Conservation (phyloP, 2,329 filamentous ascomycete species). For the Fonsecaea multimorphosa region DNA sequence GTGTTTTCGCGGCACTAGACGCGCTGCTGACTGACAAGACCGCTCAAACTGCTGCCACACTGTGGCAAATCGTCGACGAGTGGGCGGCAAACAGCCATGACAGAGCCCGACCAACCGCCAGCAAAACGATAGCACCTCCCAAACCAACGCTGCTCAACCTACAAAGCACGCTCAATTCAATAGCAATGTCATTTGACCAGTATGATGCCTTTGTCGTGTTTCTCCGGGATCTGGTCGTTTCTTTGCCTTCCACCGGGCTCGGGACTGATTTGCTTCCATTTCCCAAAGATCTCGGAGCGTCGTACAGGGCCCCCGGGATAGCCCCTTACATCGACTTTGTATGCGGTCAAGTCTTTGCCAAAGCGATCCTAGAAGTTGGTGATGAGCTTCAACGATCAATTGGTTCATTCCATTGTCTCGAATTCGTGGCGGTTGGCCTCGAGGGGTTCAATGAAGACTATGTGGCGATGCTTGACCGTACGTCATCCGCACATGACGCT, state of each 20-base stretch:
- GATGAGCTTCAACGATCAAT: constrained; percentile 74
- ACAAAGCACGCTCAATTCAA: constrained; percentile 73
- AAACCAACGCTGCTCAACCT: constrained; percentile 50
- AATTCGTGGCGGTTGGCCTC: constrained; percentile 80
- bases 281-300: constrained; percentile 79
- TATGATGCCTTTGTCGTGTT: constrained; percentile 82
- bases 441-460: constrained; percentile 92
- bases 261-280: constrained; percentile 76
- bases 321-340: constrained; percentile 93
- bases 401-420: constrained; percentile 78
- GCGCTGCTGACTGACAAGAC: constrained; percentile 78
- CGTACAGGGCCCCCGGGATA: constrained; percentile 81
- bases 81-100: constrained; percentile 38
- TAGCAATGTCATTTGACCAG: constrained; percentile 82
- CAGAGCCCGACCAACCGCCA: constrained; percentile 20
- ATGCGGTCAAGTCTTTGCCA: constrained; percentile 76
- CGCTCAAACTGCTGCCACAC: constrained; percentile 57
- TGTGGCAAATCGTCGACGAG: constrained; percentile 67
- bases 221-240: constrained; percentile 72
- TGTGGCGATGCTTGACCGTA: constrained; percentile 53
- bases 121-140: constrained; percentile 32
- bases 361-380: constrained; percentile 67
- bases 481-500: constrained; percentile 18
- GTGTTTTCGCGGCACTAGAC: constrained; percentile 78
- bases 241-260: constrained; percentile 54